Evolutionary conservation across 2,329 filamentous ascomycete genomes (phyloP).

Genomic region (Zymoseptoria tritici): DNA sequence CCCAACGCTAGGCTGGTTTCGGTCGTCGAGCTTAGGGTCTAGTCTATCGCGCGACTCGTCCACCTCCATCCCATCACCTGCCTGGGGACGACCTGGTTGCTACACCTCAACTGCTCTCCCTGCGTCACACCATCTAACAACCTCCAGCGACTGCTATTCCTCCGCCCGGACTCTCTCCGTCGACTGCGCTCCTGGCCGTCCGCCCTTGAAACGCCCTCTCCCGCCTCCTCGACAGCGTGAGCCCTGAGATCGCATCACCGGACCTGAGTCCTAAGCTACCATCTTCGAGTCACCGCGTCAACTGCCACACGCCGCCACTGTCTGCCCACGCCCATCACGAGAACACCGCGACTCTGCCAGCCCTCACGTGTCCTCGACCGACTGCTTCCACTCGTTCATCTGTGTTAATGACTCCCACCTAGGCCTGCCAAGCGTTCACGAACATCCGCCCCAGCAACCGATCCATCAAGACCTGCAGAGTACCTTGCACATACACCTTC

Average conservation of each 20-base stretch:
- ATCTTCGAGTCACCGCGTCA: slow-evolving; percentile 6
- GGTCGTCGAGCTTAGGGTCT: too few species aligned
- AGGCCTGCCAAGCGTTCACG: slow-evolving; percentile 9
- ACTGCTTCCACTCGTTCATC: neutral
- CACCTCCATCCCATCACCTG: neutral
- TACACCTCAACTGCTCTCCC: neutral
- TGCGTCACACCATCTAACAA: neutral
- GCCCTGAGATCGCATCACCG: slow-evolving; percentile 1
- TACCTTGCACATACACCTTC: slow-evolving; percentile 2
- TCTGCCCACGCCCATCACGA: slow-evolving; percentile 5
- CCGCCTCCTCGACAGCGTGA: neutral
- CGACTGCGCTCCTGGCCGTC: neutral
- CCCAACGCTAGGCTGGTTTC: neutral
- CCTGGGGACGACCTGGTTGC: neutral
- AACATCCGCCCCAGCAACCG: neutral
- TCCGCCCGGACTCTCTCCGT: neutral
- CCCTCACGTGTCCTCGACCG: slow-evolving; percentile 1
- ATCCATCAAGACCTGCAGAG: neutral
- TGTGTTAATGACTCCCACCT: slow-evolving; percentile 4
- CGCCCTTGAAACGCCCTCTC: neutral
- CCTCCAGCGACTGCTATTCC: neutral
- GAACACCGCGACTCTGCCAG: neutral
- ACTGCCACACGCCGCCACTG: slow-evolving; percentile 1
- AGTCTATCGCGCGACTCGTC: neutral
- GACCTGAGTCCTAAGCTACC: neutral